A percentile compares a stretch with the other conserved stretches of the same genome.
These are phyloP conservation scores for Xylariaceae sp. DNA, from an alignment of 2,329 filamentous ascomycete species.

Conservation along the genomic window DNA sequence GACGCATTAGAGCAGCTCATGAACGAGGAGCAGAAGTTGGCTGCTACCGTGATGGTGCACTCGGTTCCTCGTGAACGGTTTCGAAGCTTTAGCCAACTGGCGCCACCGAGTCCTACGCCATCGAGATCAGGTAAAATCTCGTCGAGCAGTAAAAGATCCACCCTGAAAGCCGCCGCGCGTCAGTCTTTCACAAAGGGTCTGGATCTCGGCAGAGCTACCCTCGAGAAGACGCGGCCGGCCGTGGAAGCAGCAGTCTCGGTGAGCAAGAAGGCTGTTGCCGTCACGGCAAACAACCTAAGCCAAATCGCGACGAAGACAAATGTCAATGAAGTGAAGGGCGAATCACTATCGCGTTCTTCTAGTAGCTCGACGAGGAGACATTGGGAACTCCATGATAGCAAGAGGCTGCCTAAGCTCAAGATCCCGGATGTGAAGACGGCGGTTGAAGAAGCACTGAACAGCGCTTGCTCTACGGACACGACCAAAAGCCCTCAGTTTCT, in stretches of 20 bases:
- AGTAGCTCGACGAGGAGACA: constrained; percentile 4
- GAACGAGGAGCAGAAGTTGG: constrained; percentile 7
- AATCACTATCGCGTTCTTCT: background rate
- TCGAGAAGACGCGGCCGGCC: constrained; percentile 5
- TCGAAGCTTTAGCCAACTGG: background rate
- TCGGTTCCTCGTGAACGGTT: background rate
- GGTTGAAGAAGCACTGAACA: constrained; percentile 17
- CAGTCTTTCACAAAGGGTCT: background rate
- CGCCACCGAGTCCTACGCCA: background rate
- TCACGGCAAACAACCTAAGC: background rate
- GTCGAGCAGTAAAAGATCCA: constrained; percentile 8
- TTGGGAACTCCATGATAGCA: background rate
- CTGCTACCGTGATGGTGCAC: background rate
- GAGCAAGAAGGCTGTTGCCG: constrained; percentile 1
- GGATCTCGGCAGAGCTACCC: background rate
- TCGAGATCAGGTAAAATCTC: background rate
- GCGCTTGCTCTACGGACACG: constrained; percentile 23
- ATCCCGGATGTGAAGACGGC: constrained; percentile 18
- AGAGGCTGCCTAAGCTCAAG: constrained; percentile 18
- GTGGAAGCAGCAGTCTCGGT: background rate
- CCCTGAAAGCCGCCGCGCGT: background rate
- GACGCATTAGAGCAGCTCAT: constrained; percentile 5
- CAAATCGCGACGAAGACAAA: background rate
- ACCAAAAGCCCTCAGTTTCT: constrained; percentile 6
- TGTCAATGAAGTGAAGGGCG: background rate